Evolutionary conservation across 1,139 yeast genomes (phyloP).

Genomic region (Kodamaea plutei): DNA sequence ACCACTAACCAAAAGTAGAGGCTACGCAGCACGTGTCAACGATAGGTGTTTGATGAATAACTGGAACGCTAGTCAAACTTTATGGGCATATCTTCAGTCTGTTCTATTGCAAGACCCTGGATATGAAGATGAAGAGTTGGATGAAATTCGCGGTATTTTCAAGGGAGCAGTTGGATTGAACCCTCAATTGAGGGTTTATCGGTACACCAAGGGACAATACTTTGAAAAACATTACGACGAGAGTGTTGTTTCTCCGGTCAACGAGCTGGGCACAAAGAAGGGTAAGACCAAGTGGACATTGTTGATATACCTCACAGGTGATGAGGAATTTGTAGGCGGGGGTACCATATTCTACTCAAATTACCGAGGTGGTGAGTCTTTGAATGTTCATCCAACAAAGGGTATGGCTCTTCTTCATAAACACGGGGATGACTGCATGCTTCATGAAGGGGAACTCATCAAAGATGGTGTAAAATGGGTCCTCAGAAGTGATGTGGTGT

Average conservation of each 20-base stretch:
- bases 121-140: conserved; percentile 28
- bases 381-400: conserved; percentile 45
- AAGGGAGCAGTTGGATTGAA: conserved; percentile 47
- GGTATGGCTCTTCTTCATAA: conserved; percentile 64
- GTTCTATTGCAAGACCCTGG: conserved; percentile 29
- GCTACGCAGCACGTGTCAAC: conserved; percentile 58
- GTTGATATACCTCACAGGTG: conserved; percentile 56
- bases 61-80: conserved; percentile 29
- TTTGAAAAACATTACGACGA: conserved; percentile 66
- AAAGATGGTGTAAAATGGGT: conserved; percentile 60
- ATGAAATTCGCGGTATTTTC: conserved; percentile 26
- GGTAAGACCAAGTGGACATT: conserved; percentile 59
- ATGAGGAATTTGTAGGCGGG: conserved; percentile 55
- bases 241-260: conserved; percentile 37
- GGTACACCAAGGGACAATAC: conserved; percentile 57
- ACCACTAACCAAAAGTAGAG: conserved; percentile 44
- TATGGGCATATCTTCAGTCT: conserved; percentile 43
- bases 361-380: conserved; percentile 16
- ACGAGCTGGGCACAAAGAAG: conserved; percentile 15
- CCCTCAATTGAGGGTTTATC: conserved; percentile 53
- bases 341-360: conserved; percentile 55
- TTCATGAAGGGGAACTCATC: conserved; percentile 58
- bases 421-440: conserved; percentile 63
- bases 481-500: conserved; percentile 57
- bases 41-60: conserved; percentile 48